phyloP scores from a whole-genome alignment of 2,329 filamentous ascomycete species.

The Aspergillus oerlinghausenensis region DNA sequence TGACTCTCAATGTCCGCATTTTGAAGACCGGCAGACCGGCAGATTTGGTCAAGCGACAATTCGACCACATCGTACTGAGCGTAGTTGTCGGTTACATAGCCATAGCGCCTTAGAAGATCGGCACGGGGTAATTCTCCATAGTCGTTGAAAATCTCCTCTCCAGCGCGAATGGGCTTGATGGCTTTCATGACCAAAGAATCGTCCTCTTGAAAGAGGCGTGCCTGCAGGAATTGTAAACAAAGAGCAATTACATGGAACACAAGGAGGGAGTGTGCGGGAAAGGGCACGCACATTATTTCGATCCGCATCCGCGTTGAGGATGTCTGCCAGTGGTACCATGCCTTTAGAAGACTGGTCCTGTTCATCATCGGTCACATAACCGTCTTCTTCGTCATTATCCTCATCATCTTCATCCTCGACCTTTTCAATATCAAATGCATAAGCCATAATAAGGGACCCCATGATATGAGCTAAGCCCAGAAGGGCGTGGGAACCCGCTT shows the following conservation, averaged over 20 bases:
- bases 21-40: conserved; percentile 32
- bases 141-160: conserved; percentile 81
- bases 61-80: conserved; percentile 78
- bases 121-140: conserved; percentile 80
- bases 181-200: conserved; percentile 64
- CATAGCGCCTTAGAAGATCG: conserved; percentile 78
- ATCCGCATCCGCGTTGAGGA: conserved; percentile 82
- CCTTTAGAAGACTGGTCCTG: conserved; percentile 67
- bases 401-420: conserved; percentile 56
- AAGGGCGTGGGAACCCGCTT: conserved; percentile 43
- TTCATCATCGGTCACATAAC: conserved; percentile 57
- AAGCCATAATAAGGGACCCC: conserved; percentile 87
- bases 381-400: conserved; percentile 38
- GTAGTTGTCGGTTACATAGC: conserved; percentile 78
- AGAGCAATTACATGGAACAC: not conserved
- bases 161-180: conserved; percentile 62
- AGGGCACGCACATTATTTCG: conserved; percentile 62
- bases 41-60: conserved; percentile 60
- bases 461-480: conserved; percentile 66
- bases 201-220: conserved; percentile 58
- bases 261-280: not conserved
- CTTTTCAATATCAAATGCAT: conserved; percentile 76
- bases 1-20: conserved; percentile 26
- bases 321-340: conserved; percentile 87
- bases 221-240: conserved; percentile 29